Conservation (phyloP, 2,329 filamentous ascomycete species). For the Trichophyton simii region DNA sequence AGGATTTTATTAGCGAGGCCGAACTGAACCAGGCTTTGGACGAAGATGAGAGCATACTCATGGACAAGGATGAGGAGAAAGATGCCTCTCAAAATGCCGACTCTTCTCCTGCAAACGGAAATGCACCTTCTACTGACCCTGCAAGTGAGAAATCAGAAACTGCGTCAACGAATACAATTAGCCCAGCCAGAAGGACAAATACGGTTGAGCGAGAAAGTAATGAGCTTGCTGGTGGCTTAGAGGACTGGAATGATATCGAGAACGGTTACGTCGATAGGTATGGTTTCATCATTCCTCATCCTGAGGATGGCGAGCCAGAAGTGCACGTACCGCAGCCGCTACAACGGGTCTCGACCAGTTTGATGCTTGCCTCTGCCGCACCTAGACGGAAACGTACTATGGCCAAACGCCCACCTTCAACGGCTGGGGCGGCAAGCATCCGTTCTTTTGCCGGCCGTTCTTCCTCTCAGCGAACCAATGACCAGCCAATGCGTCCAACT, state of each 20-base stretch:
- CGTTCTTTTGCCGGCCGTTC: constrained; percentile 33
- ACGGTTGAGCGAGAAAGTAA: constrained; percentile 37
- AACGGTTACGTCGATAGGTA: constrained; percentile 51
- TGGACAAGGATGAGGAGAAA: not conserved
- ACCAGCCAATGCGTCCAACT: constrained; percentile 33
- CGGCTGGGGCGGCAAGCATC: constrained; percentile 33
- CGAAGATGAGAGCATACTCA: constrained; percentile 26
- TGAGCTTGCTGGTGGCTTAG: constrained; percentile 50
- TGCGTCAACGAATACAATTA: constrained; percentile 17
- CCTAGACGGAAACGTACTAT: constrained; percentile 43
- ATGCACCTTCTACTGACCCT: constrained; percentile 18
- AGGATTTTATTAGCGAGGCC: constrained; percentile 40
- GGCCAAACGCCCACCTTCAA: constrained; percentile 36
- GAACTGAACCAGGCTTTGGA: constrained; percentile 29
- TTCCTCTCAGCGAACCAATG: constrained; percentile 30
- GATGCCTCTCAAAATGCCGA: not conserved
- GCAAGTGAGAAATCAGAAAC: constrained; percentile 18
- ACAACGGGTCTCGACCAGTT: constrained; percentile 48
- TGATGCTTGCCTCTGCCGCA: constrained; percentile 44
- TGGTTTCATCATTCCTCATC: constrained; percentile 46
- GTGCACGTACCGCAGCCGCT: constrained; percentile 31
- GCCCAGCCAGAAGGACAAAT: not conserved
- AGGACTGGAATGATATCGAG: constrained; percentile 52
- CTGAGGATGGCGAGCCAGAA: constrained; percentile 19
- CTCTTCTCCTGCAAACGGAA: not conserved